Evolutionary conservation across 202 grass and related monocot genomes (phyloP), one percentile per base, ranked within the genome.

Genomic region (Cymbopogon flexuosus): DNA sequence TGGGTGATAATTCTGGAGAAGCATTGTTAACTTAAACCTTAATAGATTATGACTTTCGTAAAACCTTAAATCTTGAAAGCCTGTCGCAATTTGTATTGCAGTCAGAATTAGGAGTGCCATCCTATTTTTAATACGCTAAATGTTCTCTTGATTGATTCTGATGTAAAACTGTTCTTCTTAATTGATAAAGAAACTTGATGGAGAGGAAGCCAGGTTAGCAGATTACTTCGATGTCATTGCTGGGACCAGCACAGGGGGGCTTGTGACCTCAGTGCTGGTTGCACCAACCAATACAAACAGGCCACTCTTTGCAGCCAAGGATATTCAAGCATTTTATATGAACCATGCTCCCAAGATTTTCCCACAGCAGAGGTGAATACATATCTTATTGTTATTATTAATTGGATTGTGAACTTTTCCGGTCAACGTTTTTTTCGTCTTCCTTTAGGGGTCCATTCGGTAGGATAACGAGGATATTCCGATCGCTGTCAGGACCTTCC

Each of bases 211-310:
- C 54, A 72, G 85, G 39, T 59, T 95, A 66, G 87, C 87, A 71
- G 87, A 92, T 62, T 95, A 95, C 68, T 95, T 95, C 3, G 92
- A 90, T 81, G 62, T 92, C 30, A 86, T 92, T 75, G 65, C 92
- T 45, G 92, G 89, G 36, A 94, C 89, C 1, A 88, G 89, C 68
- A 95, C 92, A 40, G 89, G 92, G 37, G 87, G 87, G 3, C 85
- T 95, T 74, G 73, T 88, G 62, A 85, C 87, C 46, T 80, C 89
- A 4, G 88, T 95, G 93, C 34, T 96, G 72, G 41, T 80, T 23
- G 63, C 85, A 63, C 88, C 90, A 54, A 84, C 87, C 66, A 74
- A 68, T 22, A 79, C 81, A 21, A 82, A 66, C 46, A 91, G 68
- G 61, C 87, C 93, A 34, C 80, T 82, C 69, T 96, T 90, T 84